Conservation (phyloP, 75 land plant species). For the Sequoia sempervirens region DNA sequence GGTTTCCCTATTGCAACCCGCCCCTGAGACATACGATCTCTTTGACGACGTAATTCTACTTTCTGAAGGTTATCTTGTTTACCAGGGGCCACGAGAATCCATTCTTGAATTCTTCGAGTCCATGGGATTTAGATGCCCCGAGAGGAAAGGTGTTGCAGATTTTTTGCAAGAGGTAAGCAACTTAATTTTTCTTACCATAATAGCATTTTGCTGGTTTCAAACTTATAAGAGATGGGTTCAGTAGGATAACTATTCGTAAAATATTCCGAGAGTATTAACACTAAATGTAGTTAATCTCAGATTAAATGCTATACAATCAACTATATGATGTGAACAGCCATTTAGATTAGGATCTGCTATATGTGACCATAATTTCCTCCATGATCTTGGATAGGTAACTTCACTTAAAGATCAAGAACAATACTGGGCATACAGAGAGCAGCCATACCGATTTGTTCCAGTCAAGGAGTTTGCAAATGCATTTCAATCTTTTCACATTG, state of each 20-base stretch:
- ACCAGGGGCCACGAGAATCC: constrained; percentile 65
- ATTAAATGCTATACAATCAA: background rate
- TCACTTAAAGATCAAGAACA: constrained; percentile 93
- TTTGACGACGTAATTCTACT: constrained; percentile 84
- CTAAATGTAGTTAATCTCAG: background rate
- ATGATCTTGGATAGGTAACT: constrained; percentile 48
- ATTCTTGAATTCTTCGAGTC: constrained; percentile 55
- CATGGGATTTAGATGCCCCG: constrained; percentile 62
- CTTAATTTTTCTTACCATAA: background rate
- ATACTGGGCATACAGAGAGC: constrained; percentile 33
- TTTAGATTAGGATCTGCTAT: background rate
- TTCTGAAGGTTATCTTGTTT: constrained; percentile 64
- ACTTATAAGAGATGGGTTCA: no score
- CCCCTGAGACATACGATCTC: constrained; percentile 76
- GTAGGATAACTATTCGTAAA: background rate
- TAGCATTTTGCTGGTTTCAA: no score
- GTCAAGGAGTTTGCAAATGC: constrained; percentile 44
- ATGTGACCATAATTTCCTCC: no score
- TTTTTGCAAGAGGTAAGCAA: constrained; percentile 51
- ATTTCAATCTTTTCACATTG: constrained; percentile 38
- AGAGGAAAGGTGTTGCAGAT: constrained; percentile 63
- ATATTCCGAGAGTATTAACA: background rate
- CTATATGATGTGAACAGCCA: no score
- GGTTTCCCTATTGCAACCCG: constrained; percentile 80
- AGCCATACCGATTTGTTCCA: constrained; percentile 26